Percentiles rank a stretch among this genome's conserved stretches.
Evolutionary conservation across 2,329 filamentous ascomycete species (phyloP).

Genomic region (Venturiaceae sp.): DNA sequence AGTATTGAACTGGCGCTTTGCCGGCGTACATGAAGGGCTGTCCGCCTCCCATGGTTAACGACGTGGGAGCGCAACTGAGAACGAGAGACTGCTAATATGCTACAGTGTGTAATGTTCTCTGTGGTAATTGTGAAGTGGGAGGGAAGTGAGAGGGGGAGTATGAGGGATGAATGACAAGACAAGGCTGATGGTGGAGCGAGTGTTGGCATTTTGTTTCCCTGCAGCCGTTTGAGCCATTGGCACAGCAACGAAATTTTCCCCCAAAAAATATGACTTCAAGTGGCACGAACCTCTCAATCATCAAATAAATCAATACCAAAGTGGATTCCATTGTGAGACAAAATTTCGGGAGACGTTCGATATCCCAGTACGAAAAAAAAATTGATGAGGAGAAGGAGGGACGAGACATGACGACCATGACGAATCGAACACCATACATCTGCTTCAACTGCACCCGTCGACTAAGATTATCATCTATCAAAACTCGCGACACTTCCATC

Average conservation of each 20-base stretch:
- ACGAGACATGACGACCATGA: neutral
- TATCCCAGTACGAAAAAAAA: too few relatives aligned
- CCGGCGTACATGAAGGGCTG: constrained; percentile 64
- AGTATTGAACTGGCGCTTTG: constrained; percentile 40
- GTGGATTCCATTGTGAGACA: too few relatives aligned
- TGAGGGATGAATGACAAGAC: neutral
- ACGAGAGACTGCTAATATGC: constrained; percentile 14
- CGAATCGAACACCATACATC: constrained; percentile 12
- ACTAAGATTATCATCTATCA: constrained; percentile 7
- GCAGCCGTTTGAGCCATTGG: too few relatives aligned
- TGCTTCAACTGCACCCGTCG: constrained; percentile 20
- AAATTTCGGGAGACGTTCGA: too few relatives aligned
- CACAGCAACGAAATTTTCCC: constrained; percentile 2
- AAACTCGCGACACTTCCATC: neutral
- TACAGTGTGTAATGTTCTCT: constrained; percentile 7
- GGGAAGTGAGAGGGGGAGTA: neutral
- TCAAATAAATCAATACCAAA: too few relatives aligned
- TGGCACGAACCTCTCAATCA: too few relatives aligned
- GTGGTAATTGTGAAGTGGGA: neutral
- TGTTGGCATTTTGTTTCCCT: too few relatives aligned
- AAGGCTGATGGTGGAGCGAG: neutral
- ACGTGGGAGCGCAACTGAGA: constrained; percentile 11
- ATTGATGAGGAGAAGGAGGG: too few relatives aligned
- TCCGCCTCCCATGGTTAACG: constrained; percentile 30
- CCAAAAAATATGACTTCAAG: too few relatives aligned